Evolutionary conservation across 495 filamentous ascomycete genomes (phyloP), one percentile per base, ranked within the genome.

Genomic region (Penicillium fimorum): DNA sequence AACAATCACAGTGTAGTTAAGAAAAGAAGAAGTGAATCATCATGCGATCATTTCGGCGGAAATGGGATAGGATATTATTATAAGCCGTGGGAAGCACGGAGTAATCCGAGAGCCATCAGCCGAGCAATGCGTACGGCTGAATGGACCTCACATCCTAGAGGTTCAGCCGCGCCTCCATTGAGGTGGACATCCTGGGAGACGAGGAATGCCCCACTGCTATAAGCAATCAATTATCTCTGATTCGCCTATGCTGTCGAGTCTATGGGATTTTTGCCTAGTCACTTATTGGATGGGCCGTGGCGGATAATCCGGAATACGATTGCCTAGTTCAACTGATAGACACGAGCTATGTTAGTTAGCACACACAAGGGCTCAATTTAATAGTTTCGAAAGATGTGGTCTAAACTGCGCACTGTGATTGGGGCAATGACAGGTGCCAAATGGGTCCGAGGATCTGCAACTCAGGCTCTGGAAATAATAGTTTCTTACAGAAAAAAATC

Each of bases 41-140:
- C 50, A 55, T 56, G 57, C 29, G 61, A 53, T 24, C 17, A 38
- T n/a, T 22, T 43, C 57, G 61, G 57, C 45, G 61, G 53, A 37
- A 63, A 57, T 60, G 53, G 46, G 40, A 56, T 46, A 47, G 42
- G 20, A 47, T 29, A 47, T 54, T 12, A 50, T 60, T 63, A 59
- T 59, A 63, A 37, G 12, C 12, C 41, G 18, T 52, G 37, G 37
- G 24, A 29, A 47, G 29, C 42, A 33, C 46, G 41, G 58, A 38
- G 55, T 51, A 53, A 56, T 48, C 48, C 41, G 40, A 57, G 48
- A 18, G 24, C 58, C 22, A 38, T 37, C 49, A 42, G 47, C 50
- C 58, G 49, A 47, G 48, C 40, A 46, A 20, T 55, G 47, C 47
- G 33, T 55, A 63, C 59, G 53, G 60, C 60, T 64, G 58, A 60